A percentile compares a stretch with the other conserved stretches of the same genome.
These are phyloP conservation scores for Diaporthe citriasiana DNA, from an alignment of 2,329 filamentous ascomycete species.

Conservation along the genomic window DNA sequence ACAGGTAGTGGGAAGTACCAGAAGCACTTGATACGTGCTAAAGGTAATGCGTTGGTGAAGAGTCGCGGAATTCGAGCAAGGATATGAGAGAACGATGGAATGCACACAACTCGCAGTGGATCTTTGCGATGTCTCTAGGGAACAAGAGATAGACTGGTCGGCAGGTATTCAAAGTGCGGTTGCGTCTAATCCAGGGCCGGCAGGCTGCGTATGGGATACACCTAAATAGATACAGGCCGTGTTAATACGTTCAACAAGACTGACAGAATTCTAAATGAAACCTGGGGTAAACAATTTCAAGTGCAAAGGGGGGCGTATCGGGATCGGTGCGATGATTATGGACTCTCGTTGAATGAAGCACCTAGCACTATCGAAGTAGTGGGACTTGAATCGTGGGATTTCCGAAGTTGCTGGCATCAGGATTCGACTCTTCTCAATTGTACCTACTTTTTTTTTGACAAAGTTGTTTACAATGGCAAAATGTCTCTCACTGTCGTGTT, in stretches of 20 bases:
- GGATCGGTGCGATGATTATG: background rate
- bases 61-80: background rate
- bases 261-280: no score
- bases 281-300: no score
- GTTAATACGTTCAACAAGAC: background rate
- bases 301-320: background rate
- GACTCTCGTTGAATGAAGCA: background rate
- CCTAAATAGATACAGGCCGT: background rate
- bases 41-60: slow-evolving; percentile 4
- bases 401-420: background rate
- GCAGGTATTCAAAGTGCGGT: background rate
- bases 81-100: background rate
- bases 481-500: background rate
- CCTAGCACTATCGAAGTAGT: background rate
- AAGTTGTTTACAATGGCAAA: background rate
- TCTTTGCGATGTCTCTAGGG: background rate
- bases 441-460: background rate
- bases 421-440: background rate
- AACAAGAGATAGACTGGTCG: background rate
- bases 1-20: slow-evolving; percentile 5
- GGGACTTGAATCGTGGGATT: background rate
- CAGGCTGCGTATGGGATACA: background rate
- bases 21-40: slow-evolving; percentile 15
- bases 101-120: background rate
- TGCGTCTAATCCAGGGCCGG: no score